These are phyloP conservation scores for Trichophyton schoenleinii DNA, from an alignment of 2,329 filamentous ascomycete species.

Conservation along the genomic window DNA sequence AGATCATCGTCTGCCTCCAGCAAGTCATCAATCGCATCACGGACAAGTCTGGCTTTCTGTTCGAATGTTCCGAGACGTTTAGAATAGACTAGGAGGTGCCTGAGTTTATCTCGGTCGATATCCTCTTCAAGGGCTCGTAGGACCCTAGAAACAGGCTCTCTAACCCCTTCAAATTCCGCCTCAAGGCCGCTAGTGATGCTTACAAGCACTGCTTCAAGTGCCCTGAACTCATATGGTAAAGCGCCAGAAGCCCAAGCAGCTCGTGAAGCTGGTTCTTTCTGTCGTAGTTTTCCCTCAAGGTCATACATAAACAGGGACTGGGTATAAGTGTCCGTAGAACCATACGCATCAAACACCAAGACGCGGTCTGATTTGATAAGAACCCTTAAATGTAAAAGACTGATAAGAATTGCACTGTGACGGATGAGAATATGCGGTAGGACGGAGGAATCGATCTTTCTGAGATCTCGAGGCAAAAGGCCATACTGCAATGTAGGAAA, in stretches of 20 bases:
- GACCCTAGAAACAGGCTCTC: slow-evolving; percentile 81
- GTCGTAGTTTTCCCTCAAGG: slow-evolving; percentile 78
- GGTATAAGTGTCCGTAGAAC: slow-evolving; percentile 84
- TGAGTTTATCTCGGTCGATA: slow-evolving; percentile 86
- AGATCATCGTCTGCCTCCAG: slow-evolving; percentile 94
- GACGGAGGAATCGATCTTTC: slow-evolving; percentile 94
- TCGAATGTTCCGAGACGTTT: slow-evolving; percentile 96
- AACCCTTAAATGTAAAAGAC: slow-evolving; percentile 88
- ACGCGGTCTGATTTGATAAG: slow-evolving; percentile 92
- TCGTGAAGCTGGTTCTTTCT: slow-evolving; percentile 47
- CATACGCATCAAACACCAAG: slow-evolving; percentile 90
- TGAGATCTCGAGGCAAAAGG: slow-evolving; percentile 80
- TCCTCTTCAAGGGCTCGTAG: slow-evolving; percentile 88
- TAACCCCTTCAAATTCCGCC: slow-evolving; percentile 85
- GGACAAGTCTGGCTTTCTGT: slow-evolving; percentile 85
- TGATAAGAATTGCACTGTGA: slow-evolving; percentile 84
- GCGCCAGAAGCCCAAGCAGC: slow-evolving; percentile 39
- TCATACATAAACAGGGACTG: slow-evolving; percentile 98
- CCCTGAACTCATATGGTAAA: slow-evolving; percentile 89
- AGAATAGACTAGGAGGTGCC: slow-evolving; percentile 80
- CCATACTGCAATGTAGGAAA: slow-evolving; percentile 52
- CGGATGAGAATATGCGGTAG: slow-evolving; percentile 91
- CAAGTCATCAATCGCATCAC: slow-evolving; percentile 88
- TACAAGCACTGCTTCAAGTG: slow-evolving; percentile 86
- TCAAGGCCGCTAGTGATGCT: slow-evolving; percentile 86